Evolutionary conservation across 164 flowering plant genomes (phyloP), one percentile per base, ranked within the genome.

Genomic region (Tinospora cordifolia): DNA sequence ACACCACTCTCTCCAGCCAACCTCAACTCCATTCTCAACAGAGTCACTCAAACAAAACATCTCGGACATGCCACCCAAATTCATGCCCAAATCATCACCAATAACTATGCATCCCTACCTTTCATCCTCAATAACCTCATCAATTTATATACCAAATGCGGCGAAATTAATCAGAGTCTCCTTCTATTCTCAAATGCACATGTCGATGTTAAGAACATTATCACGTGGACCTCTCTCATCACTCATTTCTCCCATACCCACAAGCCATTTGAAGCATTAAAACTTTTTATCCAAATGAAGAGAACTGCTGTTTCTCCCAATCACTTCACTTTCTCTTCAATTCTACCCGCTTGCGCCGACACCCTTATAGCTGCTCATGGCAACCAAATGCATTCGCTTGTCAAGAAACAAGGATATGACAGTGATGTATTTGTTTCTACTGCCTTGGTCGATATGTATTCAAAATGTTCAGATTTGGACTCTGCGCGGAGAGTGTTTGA

Each of bases 161-260:
- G 86, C 27, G 76, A 66, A 22, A 21, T 84, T 78, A 12, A 70
- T 62, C 80, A 65, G 36, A 72, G 72, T 63, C 70, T 81, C 14
- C 68, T 68, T 27, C 25, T 85, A 0, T 86, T 87, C 74, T 75
- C 83, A 8, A 39, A 69, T 22, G 65, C 76, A 62, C 71, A 66
- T 21, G 49, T 65, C 30, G 34, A 36, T 8, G 41, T 46, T 57
- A 83, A 79, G 69, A 82, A 77, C 71, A 59, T 87, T 36, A 75
- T 86, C 74, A 70, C 85, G 39, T 89, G 84, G 85, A 85, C 95
- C 7, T 79, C 88, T 17, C 77, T 85, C 36, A 86, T 85, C 73
- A 73, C 88, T 70, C 85, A 81, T 2, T 73, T 83, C 49, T 79
- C 85, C 14, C 89, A 63, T 44, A 11, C 27, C 67, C 74, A 62